Conservation (phyloP, 805 yeast genomes). For the Metschnikowia vanudenii region DNA sequence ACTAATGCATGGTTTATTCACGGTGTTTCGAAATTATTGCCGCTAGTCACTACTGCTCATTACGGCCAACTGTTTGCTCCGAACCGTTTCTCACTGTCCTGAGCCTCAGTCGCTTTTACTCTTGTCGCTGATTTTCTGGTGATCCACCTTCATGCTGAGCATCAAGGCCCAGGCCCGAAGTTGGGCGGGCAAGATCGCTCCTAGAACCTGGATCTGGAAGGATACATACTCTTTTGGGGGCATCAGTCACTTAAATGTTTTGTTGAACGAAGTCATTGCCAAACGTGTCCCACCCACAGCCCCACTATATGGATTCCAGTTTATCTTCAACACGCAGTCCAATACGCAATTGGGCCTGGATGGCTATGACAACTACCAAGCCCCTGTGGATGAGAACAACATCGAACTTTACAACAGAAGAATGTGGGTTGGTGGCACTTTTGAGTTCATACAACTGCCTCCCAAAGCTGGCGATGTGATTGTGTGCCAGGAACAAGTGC, state of each 20-base stretch:
- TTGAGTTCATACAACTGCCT: constrained; percentile 36
- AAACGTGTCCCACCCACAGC: neutral
- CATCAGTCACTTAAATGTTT: constrained; percentile 10
- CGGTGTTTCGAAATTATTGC: no score
- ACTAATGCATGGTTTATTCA: no score
- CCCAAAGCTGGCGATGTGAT: constrained; percentile 36
- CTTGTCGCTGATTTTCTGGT: no score
- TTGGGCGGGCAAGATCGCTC: constrained; percentile 5
- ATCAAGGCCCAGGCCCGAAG: constrained; percentile 7
- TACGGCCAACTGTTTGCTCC: no score
- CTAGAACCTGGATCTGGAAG: constrained; percentile 13
- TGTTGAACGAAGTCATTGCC: constrained; percentile 11
- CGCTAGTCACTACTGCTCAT: no score
- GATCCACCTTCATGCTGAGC: neutral
- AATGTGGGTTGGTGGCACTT: constrained; percentile 77
- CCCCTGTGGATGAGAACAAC: constrained; percentile 44
- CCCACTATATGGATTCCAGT: constrained; percentile 52
- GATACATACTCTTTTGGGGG: constrained; percentile 14
- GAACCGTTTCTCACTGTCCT: no score
- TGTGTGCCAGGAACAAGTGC: constrained; percentile 54
- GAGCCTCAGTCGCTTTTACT: no score
- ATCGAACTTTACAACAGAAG: constrained; percentile 50
- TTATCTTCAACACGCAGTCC: constrained; percentile 64
- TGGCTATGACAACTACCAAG: constrained; percentile 80
- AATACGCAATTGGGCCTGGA: constrained; percentile 54